Base-by-base conservation (phyloP, 495 filamentous ascomycete genomes). In the Trichoderma erinaceum region DNA sequence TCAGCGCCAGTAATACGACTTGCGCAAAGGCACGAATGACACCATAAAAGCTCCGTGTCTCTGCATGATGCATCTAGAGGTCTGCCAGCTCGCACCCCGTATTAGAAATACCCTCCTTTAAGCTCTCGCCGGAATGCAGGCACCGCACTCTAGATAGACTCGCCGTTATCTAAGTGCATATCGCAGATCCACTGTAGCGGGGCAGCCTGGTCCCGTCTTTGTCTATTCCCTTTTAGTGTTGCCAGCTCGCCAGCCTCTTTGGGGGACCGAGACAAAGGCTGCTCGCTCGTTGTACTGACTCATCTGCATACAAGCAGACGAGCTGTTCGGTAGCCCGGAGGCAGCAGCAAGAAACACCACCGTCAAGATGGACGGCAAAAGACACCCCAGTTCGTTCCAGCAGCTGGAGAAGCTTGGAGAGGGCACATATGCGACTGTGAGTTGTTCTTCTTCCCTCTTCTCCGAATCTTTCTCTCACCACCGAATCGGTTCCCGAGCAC, bases 371-470 rank as follows among this genome's bases (percentile, higher is more conserved):
- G 92, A 96, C 79, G 90, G 90, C 72, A 89, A 91, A 77, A 87
- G 92, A 72, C 90, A 95, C 73, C 92, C 92, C 64, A 96, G 90
- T 80, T 97, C 92, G 64, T 98, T 98, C 81, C 93, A 97, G 86
- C 94, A 98, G 87, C 87, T 98, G 78, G 94, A 98, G 80, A 98
- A 96, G 89, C 83, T 99, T 70, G 95, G 95, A 75, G 95, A 99
- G 85, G 95, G 95, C 67, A 99, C 95, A 56, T 99, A 99, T 88
- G 95, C 95, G 67, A 99, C 95, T 29, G 95, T 97, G 85, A 73
- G 87, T 86, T 70, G 67, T 52, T 27, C 27, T 10, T 21, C 23
- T 3, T 41, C 7, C n/a, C 11, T 64, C 23, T 48, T 18, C 12
- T 11, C 4, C 15, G 6, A 15, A 2, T n/a, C 44, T n/a, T 48